Conservation (phyloP, 495 filamentous ascomycete genomes). For the Penicillium fimorum region DNA sequence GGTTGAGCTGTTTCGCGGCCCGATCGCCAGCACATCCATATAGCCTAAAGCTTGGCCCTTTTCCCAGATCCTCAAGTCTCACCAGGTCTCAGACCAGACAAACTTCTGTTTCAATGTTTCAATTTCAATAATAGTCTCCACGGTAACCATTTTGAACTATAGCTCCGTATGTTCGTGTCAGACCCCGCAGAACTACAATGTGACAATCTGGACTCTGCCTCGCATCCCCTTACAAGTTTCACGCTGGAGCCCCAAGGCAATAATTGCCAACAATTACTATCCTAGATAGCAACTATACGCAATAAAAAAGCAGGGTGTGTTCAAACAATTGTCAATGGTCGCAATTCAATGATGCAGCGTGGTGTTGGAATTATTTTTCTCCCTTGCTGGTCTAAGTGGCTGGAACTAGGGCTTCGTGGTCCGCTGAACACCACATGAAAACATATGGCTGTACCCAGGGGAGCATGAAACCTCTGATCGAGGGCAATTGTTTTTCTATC, state of each 20-base stretch:
- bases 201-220: neutral
- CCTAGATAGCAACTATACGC: constrained; percentile 11
- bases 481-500: neutral
- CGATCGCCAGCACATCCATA: constrained; percentile 11
- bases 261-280: constrained; percentile 14
- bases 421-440: constrained; percentile 11
- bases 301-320: constrained; percentile 5
- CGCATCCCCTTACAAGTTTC: neutral
- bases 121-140: neutral
- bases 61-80: neutral
- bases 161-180: neutral
- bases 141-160: neutral
- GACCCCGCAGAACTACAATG: neutral
- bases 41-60: constrained; percentile 21
- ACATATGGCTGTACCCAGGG: constrained; percentile 18
- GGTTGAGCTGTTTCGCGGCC: constrained; percentile 10
- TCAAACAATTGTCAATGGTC: neutral
- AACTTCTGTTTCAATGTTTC: neutral
- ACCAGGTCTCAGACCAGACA: neutral
- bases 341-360: neutral
- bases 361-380: constrained; percentile 5
- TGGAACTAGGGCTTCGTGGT: constrained; percentile 11
- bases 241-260: neutral
- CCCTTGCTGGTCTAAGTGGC: constrained; percentile 28
- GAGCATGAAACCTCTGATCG: neutral